Base-by-base conservation (phyloP, 148 eudicot species). In the Rhododendron simsii region DNA sequence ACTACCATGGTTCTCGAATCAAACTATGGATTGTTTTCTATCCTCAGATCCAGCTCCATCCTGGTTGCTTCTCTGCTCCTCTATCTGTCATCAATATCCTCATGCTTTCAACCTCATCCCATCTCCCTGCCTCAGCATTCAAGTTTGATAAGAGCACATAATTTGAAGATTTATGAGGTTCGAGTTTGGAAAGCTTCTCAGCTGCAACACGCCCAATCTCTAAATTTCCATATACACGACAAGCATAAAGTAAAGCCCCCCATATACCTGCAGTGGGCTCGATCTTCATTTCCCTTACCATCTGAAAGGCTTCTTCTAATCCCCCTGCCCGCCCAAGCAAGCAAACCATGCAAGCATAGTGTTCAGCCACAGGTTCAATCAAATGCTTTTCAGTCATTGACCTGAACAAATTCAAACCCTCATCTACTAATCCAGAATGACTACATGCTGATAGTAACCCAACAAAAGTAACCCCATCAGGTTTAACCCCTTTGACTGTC, bases 231-330 rank as follows among this genome's bases (percentile, higher is more conserved):
- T 93, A 89, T 61, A 92, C 92, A 80, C 94, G 90, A 89, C 96
- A 94, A 83, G 95, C 94, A 83, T 93, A 87, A 51, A 96, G 96
- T 61, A 96, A 94, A 81, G 95, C 93, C 78, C 93, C 94, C 98
- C 98, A 96, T 28, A 94, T 90, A 48, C 88, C 93, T 65, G 91
- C 92, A 87, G 86, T 91, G 20, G 92, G 87, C 78, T 91, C 84
- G 3, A 87, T 87, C 50, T 91, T 90, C 90, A 91, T 89, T 45
- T 73, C 81, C 55, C 41, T 89, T 89, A 90, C 88, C 57, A 91
- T 74, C 50, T 81, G 78, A 71, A 89, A 88, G 75, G 93, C 92
- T 59, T 93, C 96, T 85, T 89, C 90, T 45, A 92, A 91, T 88
- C 94, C 92, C 88, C 98, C 96, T 65, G 95, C 90, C 88, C 95